Percentiles rank a stretch among this genome's conserved stretches.
Evolutionary conservation across 2,329 filamentous ascomycete genomes (phyloP).

Genomic region (Corinectria fuckeliana): DNA sequence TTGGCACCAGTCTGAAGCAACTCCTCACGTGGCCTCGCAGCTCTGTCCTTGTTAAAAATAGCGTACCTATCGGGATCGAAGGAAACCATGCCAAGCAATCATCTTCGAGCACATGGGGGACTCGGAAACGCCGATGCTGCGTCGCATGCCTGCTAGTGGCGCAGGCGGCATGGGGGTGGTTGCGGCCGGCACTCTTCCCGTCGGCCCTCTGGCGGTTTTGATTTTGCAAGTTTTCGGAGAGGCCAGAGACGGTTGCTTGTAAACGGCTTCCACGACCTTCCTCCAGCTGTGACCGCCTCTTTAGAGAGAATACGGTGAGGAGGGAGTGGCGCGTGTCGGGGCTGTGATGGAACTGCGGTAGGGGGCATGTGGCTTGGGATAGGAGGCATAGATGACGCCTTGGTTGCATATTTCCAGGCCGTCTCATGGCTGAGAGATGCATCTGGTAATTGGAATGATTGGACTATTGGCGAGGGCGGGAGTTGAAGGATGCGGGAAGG

Average conservation of each 20-base stretch:
- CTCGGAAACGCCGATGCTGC: conserved; percentile 12
- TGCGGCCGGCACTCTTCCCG: conserved; percentile 10
- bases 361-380: conserved; percentile 15
- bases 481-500: not conserved
- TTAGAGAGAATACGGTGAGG: conserved; percentile 5
- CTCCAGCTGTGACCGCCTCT: conserved; percentile 5
- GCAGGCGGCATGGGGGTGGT: conserved; percentile 3
- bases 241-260: not conserved
- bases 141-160: not conserved
- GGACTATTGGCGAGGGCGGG: not conserved
- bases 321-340: not conserved
- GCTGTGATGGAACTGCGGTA: not conserved
- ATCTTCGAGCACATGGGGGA: conserved; percentile 7
- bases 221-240: not conserved
- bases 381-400: not conserved
- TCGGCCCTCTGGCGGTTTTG: not conserved
- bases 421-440: not conserved
- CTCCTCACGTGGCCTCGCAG: not conserved
- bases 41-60: not conserved
- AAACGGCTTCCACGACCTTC: not conserved
- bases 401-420: not conserved
- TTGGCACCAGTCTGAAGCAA: not conserved
- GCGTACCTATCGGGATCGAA: not conserved
- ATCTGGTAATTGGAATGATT: not conserved
- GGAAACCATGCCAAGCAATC: not conserved